Evolutionary conservation across 352 stramenopile genomes (phyloP).

Genomic region (Globisporangium spiculum): DNA sequence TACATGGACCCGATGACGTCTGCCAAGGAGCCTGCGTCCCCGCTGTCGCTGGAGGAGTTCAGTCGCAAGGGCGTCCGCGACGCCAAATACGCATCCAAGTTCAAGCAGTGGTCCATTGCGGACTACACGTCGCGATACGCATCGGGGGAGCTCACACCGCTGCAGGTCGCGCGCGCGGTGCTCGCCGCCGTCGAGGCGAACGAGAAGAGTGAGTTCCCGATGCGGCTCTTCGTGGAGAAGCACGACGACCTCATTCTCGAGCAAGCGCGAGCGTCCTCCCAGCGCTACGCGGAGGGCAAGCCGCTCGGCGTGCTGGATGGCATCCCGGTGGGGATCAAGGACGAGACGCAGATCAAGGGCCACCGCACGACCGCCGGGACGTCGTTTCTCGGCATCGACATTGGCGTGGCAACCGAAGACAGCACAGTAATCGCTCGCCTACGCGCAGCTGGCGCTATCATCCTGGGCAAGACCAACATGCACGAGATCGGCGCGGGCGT

Average conservation of each 20-base stretch:
- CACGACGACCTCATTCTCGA: slow-evolving; percentile 68
- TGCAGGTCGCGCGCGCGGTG: slow-evolving; percentile 69
- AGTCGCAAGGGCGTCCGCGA: slow-evolving; percentile 20
- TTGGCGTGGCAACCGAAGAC: slow-evolving; percentile 41
- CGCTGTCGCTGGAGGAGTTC: slow-evolving; percentile 30
- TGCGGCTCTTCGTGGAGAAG: slow-evolving; percentile 77
- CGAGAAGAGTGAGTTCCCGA: slow-evolving; percentile 40
- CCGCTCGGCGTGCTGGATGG: slow-evolving; percentile 82
- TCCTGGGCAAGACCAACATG: slow-evolving; percentile 90
- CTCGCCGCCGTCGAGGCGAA: slow-evolving; percentile 53
- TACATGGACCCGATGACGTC: slow-evolving; percentile 44
- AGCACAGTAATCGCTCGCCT: slow-evolving; percentile 56
- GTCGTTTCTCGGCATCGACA: slow-evolving; percentile 64
- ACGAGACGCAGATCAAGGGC: slow-evolving; percentile 75
- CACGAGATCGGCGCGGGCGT: slow-evolving; percentile 79
- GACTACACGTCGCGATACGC: slow-evolving; percentile 67
- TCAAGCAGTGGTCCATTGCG: slow-evolving; percentile 66
- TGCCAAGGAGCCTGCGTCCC: slow-evolving; percentile 15
- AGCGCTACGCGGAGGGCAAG: slow-evolving; percentile 64
- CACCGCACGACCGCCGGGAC: slow-evolving; percentile 71
- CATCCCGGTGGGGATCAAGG: slow-evolving; percentile 87
- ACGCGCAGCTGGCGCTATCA: slow-evolving; percentile 72
- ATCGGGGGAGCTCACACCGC: slow-evolving; percentile 39
- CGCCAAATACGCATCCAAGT: slow-evolving; percentile 20
- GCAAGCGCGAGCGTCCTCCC: slow-evolving; percentile 59